Conservation (phyloP, 768 basidiomycete species). For the Pilatotrama ljubarskyi region DNA sequence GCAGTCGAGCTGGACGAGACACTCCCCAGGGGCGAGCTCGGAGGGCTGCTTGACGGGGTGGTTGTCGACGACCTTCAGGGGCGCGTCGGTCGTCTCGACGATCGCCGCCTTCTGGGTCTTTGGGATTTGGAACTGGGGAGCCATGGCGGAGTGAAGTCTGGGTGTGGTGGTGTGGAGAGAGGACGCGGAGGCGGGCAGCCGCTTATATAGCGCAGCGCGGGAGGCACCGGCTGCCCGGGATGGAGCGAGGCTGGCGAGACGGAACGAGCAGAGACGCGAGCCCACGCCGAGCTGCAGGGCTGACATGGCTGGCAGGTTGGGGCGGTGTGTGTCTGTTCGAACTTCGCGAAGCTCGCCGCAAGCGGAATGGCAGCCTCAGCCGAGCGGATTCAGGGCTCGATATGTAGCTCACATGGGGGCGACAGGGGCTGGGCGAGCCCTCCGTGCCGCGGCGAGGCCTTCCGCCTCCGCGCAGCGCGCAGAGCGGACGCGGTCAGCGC, state of each 20-base stretch:
- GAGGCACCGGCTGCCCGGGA: background rate
- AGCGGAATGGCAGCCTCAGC: background rate
- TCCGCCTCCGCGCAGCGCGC: background rate
- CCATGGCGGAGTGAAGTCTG: slow-evolving; percentile 21
- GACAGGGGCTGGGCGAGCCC: background rate
- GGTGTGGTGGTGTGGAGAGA: slow-evolving; percentile 1
- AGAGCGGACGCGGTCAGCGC: background rate
- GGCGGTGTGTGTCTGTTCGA: background rate
- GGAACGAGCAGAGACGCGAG: background rate
- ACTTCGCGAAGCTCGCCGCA: slow-evolving; percentile 4
- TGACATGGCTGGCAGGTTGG: background rate
- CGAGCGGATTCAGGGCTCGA: background rate
- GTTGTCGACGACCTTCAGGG: slow-evolving; percentile 40
- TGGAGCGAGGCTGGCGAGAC: background rate
- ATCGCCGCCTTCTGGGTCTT: slow-evolving; percentile 45
- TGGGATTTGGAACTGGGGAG: slow-evolving; percentile 36
- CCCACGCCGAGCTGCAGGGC: background rate
- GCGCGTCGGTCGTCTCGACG: slow-evolving; percentile 32
- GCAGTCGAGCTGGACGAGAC: slow-evolving; percentile 72
- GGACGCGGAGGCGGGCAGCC: background rate
- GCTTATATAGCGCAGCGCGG: slow-evolving; percentile 12
- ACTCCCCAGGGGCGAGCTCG: slow-evolving; percentile 66
- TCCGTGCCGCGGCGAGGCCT: background rate
- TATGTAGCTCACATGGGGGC: slow-evolving; percentile 8
- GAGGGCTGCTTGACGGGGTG: slow-evolving; percentile 56